Base-by-base conservation (phyloP, 352 stramenopile genomes). In the Globisporangium okanoganense region DNA sequence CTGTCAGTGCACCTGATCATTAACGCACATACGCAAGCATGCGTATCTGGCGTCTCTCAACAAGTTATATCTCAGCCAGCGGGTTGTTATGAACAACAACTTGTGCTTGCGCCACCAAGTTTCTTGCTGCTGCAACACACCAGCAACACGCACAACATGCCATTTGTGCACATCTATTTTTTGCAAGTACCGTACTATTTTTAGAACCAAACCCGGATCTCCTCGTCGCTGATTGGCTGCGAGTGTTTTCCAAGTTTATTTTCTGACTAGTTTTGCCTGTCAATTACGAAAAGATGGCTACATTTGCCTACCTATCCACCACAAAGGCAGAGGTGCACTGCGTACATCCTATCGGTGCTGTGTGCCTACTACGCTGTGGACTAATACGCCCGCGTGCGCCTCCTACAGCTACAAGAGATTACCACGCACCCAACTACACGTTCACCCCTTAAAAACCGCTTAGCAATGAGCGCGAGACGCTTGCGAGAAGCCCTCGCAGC, bases 401-500 rank as follows among this genome's bases (percentile, higher is more conserved):
- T n/a, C n/a, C n/a, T n/a, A n/a, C 18, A n/a, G 38, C 16, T 44
- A 44, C 16, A 16, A 44, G 38, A 20, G 38, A 44, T 12, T 14
- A n/a, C 38, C 16, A 20, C 14, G 3, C 3, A 20, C 38, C 13
- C 38, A 44, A 12, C 13, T n/a, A 22, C 38, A 20, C 38, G 16
- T 12, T 14, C 27, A 10, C 27, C 16, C 6, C 16, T 24, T 3
- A 2, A 8, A 8, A 41, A 29, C 14, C 9, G 25, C 35, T 20
- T 43, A 20, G 29, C 25, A n/a, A 81, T 81, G 73, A 81, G 67
- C 31, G 70, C 61, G 1, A 55, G 70, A 22, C 65, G 70, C 24
- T 38, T 81, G 27, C 70, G 73, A 56, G 73, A 76, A 67, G 67
- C 55, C 4, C 66, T 73, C 44, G 63, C 56, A 57, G 58, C 60